Evolutionary conservation across 2,329 filamentous ascomycete genomes (phyloP), one percentile per base, ranked within the genome.

Genomic region (Penicillium sp.): DNA sequence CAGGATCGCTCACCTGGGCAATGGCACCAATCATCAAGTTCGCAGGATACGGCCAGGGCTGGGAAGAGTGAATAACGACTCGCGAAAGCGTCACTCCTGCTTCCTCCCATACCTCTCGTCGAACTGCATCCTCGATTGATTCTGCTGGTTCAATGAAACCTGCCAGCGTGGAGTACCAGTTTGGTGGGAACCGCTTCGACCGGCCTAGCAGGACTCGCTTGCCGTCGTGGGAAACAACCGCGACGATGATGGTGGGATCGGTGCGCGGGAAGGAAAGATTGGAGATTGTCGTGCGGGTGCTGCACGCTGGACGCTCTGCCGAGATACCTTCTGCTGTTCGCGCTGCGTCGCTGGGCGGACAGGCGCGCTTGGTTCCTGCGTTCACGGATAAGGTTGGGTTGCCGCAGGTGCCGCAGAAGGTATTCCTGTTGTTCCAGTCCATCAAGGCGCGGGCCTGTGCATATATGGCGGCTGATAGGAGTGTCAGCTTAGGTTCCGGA

Each of bases 241-340:
- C 93, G 75, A 95, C 92, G 74, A 99, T 99, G 70, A 97, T 91
- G 23, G 91, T 96, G 1, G 92, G 91, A 64, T 97, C 92, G 2
- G 93, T 97, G 44, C 92, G 85, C 2, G 93, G 93, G 79, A 97
- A 97, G 66, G 83, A 88, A 46, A 97, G 80, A 74, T 99, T 99
- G 26, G 91, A 96, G 39, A 99, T 77, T 21, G 90, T 91, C 32
- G 85, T 88, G 47, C 94, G 84, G 0, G 92, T 95, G 7, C 84
- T 86, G 73, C 94, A 99, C 15, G 87, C 81, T 1, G 80, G 81
- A 7, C 91, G 85, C 40, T 70, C 67, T 4, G 56, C 60, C 3
- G 64, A 58, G 34, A 68, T 66, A 6, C 68, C 70, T 21, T 69
- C 54, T 0, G 59, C 59, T 4, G 58, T 4, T 17, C 60, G 63